Base-by-base conservation (phyloP, 164 flowering plant genomes). In the Chimonanthus salicifolius region DNA sequence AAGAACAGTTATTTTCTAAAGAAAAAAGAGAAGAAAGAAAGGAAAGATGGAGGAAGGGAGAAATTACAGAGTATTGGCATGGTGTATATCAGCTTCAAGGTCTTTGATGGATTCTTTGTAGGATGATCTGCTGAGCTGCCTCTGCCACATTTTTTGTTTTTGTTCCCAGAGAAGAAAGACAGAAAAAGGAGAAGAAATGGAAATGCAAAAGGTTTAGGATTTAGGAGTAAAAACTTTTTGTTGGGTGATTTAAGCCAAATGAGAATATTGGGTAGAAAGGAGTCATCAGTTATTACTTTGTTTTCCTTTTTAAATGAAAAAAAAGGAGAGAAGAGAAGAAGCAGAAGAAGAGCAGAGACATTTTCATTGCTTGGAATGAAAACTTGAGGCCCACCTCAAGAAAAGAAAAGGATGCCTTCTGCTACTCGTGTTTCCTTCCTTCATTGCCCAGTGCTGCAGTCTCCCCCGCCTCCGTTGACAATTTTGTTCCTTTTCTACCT, bases 341-440 rank as follows among this genome's bases (percentile, higher is more conserved):
- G n/a, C n/a, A n/a, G 16, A 7, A n/a, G 72, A 21, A 43, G 47
- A 21, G 72, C 7, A 33, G 0, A 33, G 33, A 33, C 33, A 33
- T 33, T 33, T 33, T 33, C 33, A 33, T 62, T 62, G 65, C 64
- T 71, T 60, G 44, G 48, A 71, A 43, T 18, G 46, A 63, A 71
- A 69, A 50, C 49, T 46, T 50, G 45, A 50, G 7, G 58, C 49
- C 74, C 67, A 72, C 44, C 49, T 13, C 68, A 62, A 63, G 58
- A 16, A 63, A 72, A 72, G 74, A 43, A 72, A 72, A 51, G 74
- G 74, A 72, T 72, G 74, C 66, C 68, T 72, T 72, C 74, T 47
- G 21, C 63, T 62, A 47, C 68, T 47, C 62, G 4, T 43, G 51
- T 47, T 62, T 49, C 66, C 68, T 66, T 44, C 6, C 47, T 15